Evolutionary conservation across 2,329 filamentous ascomycete species (phyloP).

Genomic region (Cladosporium sp.): DNA sequence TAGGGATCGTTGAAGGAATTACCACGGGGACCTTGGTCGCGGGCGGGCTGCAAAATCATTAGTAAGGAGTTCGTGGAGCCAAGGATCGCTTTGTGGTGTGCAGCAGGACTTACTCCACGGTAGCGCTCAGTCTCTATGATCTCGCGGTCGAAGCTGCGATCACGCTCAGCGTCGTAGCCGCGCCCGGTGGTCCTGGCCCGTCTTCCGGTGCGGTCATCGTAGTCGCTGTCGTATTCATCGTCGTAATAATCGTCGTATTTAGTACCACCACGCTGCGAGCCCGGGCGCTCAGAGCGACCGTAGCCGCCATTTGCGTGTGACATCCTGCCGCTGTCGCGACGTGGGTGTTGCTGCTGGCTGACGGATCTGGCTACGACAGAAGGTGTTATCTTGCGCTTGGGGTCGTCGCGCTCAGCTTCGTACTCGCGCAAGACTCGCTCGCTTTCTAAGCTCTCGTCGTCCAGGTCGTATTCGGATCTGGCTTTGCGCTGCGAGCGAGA

Average conservation of each 20-base stretch:
- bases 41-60: constrained; percentile 20
- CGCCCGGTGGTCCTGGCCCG: constrained; percentile 15
- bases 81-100: neutral
- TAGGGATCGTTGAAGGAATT: constrained; percentile 9
- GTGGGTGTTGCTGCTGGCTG: constrained; percentile 16
- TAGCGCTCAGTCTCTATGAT: constrained; percentile 29
- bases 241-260: constrained; percentile 12
- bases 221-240: constrained; percentile 15
- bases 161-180: constrained; percentile 20
- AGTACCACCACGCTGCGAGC: neutral
- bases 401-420: constrained; percentile 30
- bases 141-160: constrained; percentile 28
- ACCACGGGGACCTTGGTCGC: constrained; percentile 19
- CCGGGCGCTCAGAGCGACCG: constrained; percentile 26
- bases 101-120: constrained; percentile 27
- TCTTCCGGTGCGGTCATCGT: constrained; percentile 14
- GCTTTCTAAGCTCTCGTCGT: constrained; percentile 21
- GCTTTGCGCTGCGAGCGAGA: neutral
- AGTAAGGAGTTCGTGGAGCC: neutral
- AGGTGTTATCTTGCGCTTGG: constrained; percentile 19
- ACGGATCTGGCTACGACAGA: constrained; percentile 8
- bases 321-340: constrained; percentile 23
- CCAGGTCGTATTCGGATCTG: constrained; percentile 15
- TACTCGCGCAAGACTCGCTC: constrained; percentile 26
- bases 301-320: constrained; percentile 26